Percentiles rank a stretch among this genome's conserved stretches.
These are phyloP conservation scores for Lactarius evosmus DNA, from an alignment of 768 basidiomycete species.

Conservation along the genomic window DNA sequence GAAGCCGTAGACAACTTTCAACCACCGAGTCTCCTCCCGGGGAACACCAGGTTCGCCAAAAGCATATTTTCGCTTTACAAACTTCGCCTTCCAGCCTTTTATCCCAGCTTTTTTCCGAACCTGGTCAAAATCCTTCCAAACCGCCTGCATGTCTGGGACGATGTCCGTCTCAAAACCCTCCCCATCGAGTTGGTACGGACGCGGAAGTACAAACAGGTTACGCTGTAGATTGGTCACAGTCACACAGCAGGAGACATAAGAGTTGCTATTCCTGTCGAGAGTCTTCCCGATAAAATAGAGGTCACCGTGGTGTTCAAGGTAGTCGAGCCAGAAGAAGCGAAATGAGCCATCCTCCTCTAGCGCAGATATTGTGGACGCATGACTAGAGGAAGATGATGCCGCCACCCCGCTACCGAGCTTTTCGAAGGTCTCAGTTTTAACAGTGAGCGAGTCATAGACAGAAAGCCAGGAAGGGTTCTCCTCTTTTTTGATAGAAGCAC, in stretches of 20 bases:
- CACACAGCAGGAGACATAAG: conserved; percentile 84
- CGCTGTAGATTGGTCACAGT: conserved; percentile 83
- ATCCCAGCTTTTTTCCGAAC: conserved; percentile 71
- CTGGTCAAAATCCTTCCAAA: conserved; percentile 80
- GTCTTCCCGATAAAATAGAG: conserved; percentile 91
- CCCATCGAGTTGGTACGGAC: conserved; percentile 56
- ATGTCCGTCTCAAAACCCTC: conserved; percentile 71
- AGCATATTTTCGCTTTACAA: conserved; percentile 86
- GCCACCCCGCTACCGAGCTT: conserved; percentile 35
- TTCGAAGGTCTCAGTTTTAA: conserved; percentile 57
- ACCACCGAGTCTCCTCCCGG: conserved; percentile 74
- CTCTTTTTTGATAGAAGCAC: conserved; percentile 39
- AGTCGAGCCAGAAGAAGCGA: conserved; percentile 95
- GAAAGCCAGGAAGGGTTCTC: conserved; percentile 68
- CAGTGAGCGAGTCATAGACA: conserved; percentile 67
- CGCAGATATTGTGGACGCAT: conserved; percentile 48
- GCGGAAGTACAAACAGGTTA: conserved; percentile 86
- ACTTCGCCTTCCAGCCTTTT: conserved; percentile 70
- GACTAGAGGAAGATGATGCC: conserved; percentile 33
- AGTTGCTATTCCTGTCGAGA: conserved; percentile 64
- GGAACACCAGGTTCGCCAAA: conserved; percentile 87
- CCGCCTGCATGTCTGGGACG: conserved; percentile 64
- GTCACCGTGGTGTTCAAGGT: conserved; percentile 80
- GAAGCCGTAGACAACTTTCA: conserved; percentile 92
- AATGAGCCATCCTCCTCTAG: conserved; percentile 83